Evolutionary conservation across 2,329 filamentous ascomycete species (phyloP).

Genomic region (Fusarium nurragi): DNA sequence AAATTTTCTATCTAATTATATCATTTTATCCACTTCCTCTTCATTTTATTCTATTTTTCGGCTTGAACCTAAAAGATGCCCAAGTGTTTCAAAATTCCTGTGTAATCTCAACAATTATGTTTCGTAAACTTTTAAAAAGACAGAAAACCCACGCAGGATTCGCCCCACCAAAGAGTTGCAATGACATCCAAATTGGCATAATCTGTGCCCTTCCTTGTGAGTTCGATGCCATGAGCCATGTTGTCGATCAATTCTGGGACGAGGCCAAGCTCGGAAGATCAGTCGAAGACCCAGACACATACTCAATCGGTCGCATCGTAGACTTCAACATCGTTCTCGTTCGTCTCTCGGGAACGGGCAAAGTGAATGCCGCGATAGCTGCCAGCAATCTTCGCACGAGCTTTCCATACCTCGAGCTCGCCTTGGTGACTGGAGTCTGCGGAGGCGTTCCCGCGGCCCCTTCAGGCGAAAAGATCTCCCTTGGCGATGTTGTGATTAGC

Average conservation of each 20-base stretch:
- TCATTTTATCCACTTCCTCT: too few species aligned
- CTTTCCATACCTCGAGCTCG: slow-evolving; percentile 48
- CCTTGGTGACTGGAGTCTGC: slow-evolving; percentile 53
- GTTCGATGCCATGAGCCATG: slow-evolving; percentile 34
- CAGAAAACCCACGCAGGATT: neutral
- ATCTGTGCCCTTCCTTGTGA: slow-evolving; percentile 44
- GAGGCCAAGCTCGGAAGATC: slow-evolving; percentile 34
- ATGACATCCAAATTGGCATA: slow-evolving; percentile 41
- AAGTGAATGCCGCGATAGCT: slow-evolving; percentile 39
- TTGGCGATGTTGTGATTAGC: slow-evolving; percentile 51
- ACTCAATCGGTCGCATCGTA: slow-evolving; percentile 45
- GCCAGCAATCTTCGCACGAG: slow-evolving; percentile 47
- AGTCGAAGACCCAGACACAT: slow-evolving; percentile 43
- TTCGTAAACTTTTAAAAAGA: too few species aligned
- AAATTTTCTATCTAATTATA: too few species aligned
- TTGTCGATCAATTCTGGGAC: slow-evolving; percentile 46
- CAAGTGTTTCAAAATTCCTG: too few species aligned
- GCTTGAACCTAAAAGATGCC: too few species aligned
- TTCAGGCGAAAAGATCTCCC: slow-evolving; percentile 28
- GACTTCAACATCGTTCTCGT: slow-evolving; percentile 45
- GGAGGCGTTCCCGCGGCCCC: slow-evolving; percentile 47
- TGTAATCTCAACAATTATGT: too few species aligned
- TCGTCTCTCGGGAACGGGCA: slow-evolving; percentile 45
- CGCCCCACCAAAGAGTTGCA: neutral
- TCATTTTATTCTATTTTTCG: too few species aligned